Evolutionary conservation across 208 protist species (phyloP).

Genomic region (Borovskyia barvae): DNA sequence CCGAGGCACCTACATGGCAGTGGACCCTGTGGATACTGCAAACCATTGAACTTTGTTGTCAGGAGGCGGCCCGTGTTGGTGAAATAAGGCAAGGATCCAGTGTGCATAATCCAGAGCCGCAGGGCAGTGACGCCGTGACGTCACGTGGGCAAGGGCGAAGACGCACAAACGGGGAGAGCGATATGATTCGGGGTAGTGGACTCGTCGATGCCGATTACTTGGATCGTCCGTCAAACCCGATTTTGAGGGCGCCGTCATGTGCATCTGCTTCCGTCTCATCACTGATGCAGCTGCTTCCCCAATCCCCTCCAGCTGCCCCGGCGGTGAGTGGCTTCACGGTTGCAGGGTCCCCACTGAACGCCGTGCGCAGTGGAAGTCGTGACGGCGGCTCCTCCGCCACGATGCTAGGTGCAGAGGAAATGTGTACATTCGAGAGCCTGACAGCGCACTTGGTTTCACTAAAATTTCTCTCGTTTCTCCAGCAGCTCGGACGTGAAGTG

Average conservation of each 20-base stretch:
- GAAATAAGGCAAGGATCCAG: no score
- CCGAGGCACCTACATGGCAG: constrained; percentile 17
- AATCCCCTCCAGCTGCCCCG: no score
- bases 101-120: no score
- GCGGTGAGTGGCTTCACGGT: no score
- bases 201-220: constrained; percentile 13
- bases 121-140: background rate
- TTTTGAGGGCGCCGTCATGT: no score
- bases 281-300: no score
- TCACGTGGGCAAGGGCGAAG: no score
- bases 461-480: constrained; percentile 29
- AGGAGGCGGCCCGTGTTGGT: constrained; percentile 6
- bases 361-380: background rate
- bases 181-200: constrained; percentile 19
- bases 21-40: constrained; percentile 13
- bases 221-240: no score
- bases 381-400: background rate
- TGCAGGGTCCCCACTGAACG: constrained; percentile 8
- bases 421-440: constrained; percentile 14
- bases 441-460: constrained; percentile 32
- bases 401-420: background rate
- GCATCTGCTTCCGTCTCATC: no score
- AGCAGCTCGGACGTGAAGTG: constrained; percentile 26
- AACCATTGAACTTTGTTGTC: constrained; percentile 8
- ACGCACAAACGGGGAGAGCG: no score